Conservation (phyloP, 176 grass and related monocot species). For the Melocanna baccifera region DNA sequence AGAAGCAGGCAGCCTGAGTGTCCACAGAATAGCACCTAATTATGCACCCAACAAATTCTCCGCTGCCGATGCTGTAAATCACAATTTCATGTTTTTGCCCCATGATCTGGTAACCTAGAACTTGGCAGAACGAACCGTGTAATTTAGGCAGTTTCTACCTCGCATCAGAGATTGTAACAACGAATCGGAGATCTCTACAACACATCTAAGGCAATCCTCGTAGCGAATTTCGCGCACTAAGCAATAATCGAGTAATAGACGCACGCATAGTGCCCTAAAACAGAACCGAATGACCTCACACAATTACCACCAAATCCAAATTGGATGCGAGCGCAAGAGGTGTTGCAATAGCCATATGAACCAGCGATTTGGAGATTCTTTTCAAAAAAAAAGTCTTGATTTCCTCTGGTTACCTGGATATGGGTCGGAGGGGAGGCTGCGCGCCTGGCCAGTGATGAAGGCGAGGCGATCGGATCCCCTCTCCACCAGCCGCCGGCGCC, state of each 20-base stretch:
- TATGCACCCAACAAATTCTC: not conserved
- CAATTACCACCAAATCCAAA: not conserved
- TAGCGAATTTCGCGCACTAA: not conserved
- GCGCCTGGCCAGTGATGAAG: conserved; percentile 62
- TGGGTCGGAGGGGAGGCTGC: conserved; percentile 28
- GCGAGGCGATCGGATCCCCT: conserved; percentile 80
- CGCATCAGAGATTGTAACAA: not conserved
- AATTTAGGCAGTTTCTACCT: not conserved
- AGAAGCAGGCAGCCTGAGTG: not conserved
- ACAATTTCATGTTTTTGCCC: not conserved
- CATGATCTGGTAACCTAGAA: not conserved
- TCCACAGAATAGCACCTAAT: not conserved
- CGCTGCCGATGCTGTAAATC: not conserved
- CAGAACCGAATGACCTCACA: not conserved
- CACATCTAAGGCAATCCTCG: not conserved
- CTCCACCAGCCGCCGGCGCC: conserved; percentile 64
- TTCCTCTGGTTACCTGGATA: conserved; percentile 22
- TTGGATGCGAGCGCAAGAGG: not conserved
- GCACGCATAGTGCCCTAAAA: not conserved
- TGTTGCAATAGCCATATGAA: not conserved
- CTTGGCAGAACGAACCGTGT: not conserved
- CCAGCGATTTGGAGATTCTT: not conserved
- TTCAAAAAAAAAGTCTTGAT: not conserved
- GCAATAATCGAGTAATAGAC: not conserved
- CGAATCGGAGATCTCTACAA: not conserved